Percentiles rank a stretch among this genome's conserved stretches.
phyloP scores from a whole-genome alignment of 83 land plant genomes.

The Isoetes engelmannii region DNA sequence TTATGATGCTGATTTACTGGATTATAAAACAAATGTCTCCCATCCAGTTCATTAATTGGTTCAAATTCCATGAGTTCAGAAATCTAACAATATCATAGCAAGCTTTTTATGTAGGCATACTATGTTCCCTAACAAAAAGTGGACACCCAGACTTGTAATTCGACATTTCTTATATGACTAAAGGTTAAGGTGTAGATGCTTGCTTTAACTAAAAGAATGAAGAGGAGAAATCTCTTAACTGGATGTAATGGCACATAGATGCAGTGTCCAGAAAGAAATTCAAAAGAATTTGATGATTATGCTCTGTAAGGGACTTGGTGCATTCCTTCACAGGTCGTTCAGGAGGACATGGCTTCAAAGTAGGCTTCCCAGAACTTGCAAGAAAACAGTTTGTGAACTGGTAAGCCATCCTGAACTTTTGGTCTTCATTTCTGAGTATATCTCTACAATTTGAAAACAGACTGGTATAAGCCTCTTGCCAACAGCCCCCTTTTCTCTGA shows the following conservation, averaged over 20 bases:
- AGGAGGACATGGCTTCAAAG: conserved; percentile 38
- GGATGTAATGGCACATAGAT: conserved; percentile 74
- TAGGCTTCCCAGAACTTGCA: conserved; percentile 45
- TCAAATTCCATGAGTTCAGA: neutral
- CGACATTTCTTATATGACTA: neutral
- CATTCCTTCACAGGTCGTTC: conserved; percentile 40
- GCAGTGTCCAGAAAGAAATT: conserved; percentile 61
- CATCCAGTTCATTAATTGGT: neutral
- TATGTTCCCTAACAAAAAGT: neutral
- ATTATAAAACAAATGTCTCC: neutral
- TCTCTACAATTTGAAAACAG: conserved; percentile 61
- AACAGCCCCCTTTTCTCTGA: conserved; percentile 31
- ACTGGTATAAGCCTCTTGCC: conserved; percentile 59
- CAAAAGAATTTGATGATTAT: conserved; percentile 42
- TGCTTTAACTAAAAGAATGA: neutral
- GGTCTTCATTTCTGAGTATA: conserved; percentile 47
- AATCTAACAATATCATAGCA: neutral
- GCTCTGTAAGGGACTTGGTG: conserved; percentile 39
- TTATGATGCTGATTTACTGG: neutral
- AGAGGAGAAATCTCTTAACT: conserved; percentile 31
- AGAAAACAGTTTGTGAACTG: conserved; percentile 60
- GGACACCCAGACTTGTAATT: neutral
- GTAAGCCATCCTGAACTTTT: conserved; percentile 57
- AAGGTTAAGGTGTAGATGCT: neutral
- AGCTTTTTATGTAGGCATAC: neutral